phyloP scores from a whole-genome alignment of 2,329 filamentous ascomycete species.

The Aspergillus floridensis region DNA sequence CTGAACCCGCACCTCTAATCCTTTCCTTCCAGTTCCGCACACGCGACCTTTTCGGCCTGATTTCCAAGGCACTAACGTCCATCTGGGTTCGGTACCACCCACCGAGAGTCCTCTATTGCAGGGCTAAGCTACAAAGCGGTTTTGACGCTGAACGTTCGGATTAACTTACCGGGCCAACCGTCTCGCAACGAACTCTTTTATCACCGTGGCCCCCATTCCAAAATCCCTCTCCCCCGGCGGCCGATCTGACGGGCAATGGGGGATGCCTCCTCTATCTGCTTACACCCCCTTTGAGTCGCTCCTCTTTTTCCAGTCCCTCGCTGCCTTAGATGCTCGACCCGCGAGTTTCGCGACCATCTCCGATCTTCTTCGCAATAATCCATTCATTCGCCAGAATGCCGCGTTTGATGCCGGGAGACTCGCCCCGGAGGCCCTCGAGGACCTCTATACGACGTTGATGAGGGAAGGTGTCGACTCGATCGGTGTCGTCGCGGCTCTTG shows the following conservation, averaged over 20 bases:
- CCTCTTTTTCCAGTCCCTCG: slow-evolving; percentile 77
- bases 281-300: slow-evolving; percentile 86
- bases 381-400: slow-evolving; percentile 66
- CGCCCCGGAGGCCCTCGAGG: slow-evolving; percentile 72
- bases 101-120: not conserved
- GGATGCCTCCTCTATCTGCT: slow-evolving; percentile 60
- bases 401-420: slow-evolving; percentile 73
- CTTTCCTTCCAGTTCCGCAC: not conserved
- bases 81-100: slow-evolving; percentile 9
- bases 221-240: slow-evolving; percentile 34
- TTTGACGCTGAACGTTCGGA: slow-evolving; percentile 2
- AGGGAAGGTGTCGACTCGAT: slow-evolving; percentile 64
- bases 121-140: slow-evolving; percentile 4
- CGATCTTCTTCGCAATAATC: slow-evolving; percentile 69
- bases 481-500: slow-evolving; percentile 30
- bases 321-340: slow-evolving; percentile 63
- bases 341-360: slow-evolving; percentile 70
- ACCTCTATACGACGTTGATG: slow-evolving; percentile 73
- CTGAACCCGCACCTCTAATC: slow-evolving; percentile 19
- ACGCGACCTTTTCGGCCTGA: not conserved
- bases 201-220: slow-evolving; percentile 40
- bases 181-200: slow-evolving; percentile 11
- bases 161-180: slow-evolving; percentile 10
- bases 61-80: not conserved
- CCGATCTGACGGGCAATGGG: slow-evolving; percentile 44